A percentile compares a stretch with the other conserved stretches of the same genome.
phyloP scores from a whole-genome alignment of 345 rosid species.

The Euphorbia peplus region DNA sequence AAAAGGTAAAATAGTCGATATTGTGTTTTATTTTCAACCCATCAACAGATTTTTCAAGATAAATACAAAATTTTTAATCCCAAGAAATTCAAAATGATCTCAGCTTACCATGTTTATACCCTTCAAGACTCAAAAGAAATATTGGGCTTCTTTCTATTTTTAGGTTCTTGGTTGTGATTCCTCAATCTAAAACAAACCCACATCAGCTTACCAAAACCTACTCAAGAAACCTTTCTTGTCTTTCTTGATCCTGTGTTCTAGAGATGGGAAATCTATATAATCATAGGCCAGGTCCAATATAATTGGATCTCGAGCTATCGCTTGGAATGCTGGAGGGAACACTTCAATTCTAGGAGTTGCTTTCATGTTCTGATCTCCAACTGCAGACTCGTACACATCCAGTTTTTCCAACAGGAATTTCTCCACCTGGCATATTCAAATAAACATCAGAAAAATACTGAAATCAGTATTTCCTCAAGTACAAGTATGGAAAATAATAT shows the following conservation, averaged over 20 bases:
- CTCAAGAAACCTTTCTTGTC: slow-evolving; percentile 67
- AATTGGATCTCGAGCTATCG: slow-evolving; percentile 74
- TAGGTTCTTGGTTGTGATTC: background rate
- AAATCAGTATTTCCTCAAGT: slow-evolving; percentile 2
- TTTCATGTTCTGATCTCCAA: slow-evolving; percentile 62
- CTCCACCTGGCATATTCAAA: slow-evolving; percentile 55
- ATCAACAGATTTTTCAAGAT: background rate
- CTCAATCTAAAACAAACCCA: background rate
- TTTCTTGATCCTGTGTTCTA: slow-evolving; percentile 86
- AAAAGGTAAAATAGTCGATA: too few species aligned
- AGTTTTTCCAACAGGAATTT: slow-evolving; percentile 75
- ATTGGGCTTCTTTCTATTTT: too few species aligned
- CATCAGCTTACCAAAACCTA: slow-evolving; percentile 55
- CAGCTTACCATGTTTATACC: background rate
- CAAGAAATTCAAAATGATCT: slow-evolving; percentile 6
- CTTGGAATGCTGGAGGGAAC: slow-evolving; percentile 77
- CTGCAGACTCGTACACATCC: slow-evolving; percentile 73
- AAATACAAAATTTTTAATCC: background rate
- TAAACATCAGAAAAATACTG: too few species aligned
- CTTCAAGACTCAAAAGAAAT: background rate
- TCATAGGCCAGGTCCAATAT: slow-evolving; percentile 79
- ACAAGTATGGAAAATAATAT: too few species aligned
- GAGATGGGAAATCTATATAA: slow-evolving; percentile 67
- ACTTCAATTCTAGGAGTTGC: slow-evolving; percentile 59
- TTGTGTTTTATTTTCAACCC: too few species aligned